A percentile compares a stretch with the other conserved stretches of the same genome.
Conservation (phyloP, 2,329 filamentous ascomycete species). For the Scytalidium lignicola region DNA sequence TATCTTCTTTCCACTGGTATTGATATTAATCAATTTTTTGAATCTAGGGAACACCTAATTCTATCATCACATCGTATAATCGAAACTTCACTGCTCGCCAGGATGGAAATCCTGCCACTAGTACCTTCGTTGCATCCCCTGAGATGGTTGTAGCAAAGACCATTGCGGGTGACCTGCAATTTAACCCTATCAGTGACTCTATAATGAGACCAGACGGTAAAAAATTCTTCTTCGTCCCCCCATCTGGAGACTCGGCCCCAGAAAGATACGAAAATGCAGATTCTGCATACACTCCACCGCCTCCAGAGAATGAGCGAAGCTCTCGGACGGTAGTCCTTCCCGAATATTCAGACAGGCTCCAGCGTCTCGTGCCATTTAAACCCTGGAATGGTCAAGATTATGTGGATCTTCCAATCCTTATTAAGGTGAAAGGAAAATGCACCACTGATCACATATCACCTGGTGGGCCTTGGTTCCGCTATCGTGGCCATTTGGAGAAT, state of each 20-base stretch:
- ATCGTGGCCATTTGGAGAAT: conserved; percentile 34
- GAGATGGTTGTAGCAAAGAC: conserved; percentile 39
- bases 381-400: conserved; percentile 18
- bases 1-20: background rate
- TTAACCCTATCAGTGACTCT: conserved; percentile 26
- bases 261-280: conserved; percentile 18
- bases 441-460: conserved; percentile 36
- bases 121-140: conserved; percentile 43
- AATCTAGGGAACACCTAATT: conserved; percentile 22
- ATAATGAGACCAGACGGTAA: conserved; percentile 9
- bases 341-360: conserved; percentile 25
- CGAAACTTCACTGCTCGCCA: conserved; percentile 33
- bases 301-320: conserved; percentile 14
- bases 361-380: conserved; percentile 23
- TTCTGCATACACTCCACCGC: conserved; percentile 24
- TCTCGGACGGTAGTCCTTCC: conserved; percentile 23
- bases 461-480: conserved; percentile 34
- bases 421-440: conserved; percentile 33
- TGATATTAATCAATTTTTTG: background rate
- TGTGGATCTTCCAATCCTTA: conserved; percentile 20
- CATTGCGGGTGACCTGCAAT: conserved; percentile 32
- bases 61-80: conserved; percentile 31
- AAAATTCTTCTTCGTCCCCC: conserved; percentile 24
- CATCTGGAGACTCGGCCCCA: conserved; percentile 24
- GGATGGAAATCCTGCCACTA: conserved; percentile 37